These are phyloP conservation scores for Fragaria ananassa DNA, from an alignment of 306 rosid species.

Conservation along the genomic window DNA sequence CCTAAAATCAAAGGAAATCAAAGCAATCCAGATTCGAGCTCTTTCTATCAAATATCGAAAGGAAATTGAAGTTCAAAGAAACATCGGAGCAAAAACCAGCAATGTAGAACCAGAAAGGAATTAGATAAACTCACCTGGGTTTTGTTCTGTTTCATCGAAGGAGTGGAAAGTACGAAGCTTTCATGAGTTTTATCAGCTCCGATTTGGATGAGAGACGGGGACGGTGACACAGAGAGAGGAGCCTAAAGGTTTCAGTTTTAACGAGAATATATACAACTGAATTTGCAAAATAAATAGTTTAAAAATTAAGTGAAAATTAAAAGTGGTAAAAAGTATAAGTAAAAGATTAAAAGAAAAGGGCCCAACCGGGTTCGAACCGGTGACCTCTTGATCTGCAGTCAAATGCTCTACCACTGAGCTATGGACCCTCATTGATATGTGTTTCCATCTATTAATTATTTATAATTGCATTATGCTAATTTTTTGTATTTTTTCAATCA, in stretches of 20 bases:
- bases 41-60: background rate
- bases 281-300: background rate
- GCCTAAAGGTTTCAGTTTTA: background rate
- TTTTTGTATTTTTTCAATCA: no score
- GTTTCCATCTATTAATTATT: background rate
- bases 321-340: conserved; percentile 7
- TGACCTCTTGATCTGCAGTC: conserved; percentile 14
- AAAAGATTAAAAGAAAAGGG: background rate
- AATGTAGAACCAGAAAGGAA: background rate
- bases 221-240: background rate
- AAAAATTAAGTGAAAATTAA: no score
- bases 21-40: background rate
- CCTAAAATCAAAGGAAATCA: background rate
- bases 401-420: conserved; percentile 13
- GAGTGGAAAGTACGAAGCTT: background rate
- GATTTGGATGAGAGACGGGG: background rate
- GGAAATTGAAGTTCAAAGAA: background rate
- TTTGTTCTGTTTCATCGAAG: background rate
- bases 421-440: background rate
- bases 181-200: background rate
- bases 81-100: background rate
- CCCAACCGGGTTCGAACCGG: conserved; percentile 50
- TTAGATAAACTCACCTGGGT: background rate
- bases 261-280: background rate
- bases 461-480: no score